Conservation (phyloP, 2,329 filamentous ascomycete species). For the Fusarium sp. region DNA sequence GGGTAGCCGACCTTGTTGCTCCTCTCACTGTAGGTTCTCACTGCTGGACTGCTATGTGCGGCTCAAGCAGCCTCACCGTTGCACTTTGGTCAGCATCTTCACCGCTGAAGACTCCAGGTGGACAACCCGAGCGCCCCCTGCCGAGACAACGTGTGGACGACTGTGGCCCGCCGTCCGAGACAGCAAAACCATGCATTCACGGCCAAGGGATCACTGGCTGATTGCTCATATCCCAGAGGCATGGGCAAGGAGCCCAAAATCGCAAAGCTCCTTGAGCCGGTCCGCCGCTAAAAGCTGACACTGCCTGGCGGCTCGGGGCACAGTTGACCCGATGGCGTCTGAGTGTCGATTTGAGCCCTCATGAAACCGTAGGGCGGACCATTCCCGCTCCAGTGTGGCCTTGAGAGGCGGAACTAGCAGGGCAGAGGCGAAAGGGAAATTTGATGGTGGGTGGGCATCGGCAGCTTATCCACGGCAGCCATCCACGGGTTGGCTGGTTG, state of each 20-base stretch:
- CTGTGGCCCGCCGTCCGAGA: conserved; percentile 2
- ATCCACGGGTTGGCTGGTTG: neutral
- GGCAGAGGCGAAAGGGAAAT: neutral
- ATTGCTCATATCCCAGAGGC: conserved; percentile 7
- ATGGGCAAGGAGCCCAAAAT: conserved; percentile 4
- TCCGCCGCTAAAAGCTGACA: conserved; percentile 32
- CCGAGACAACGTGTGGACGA: neutral
- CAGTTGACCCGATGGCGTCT: conserved; percentile 14
- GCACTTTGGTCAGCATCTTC: conserved; percentile 11
- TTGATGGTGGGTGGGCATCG: neutral
- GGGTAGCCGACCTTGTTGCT: neutral
- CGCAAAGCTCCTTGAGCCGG: conserved; percentile 3
- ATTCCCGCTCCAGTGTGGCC: neutral
- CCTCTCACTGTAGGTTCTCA: neutral
- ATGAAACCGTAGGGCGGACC: neutral
- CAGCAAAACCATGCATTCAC: neutral
- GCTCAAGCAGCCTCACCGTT: conserved; percentile 5
- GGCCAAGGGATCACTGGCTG: neutral
- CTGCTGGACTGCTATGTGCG: neutral
- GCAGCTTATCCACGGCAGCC: neutral
- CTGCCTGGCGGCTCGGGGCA: neutral
- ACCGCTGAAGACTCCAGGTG: conserved; percentile 15
- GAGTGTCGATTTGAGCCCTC: neutral
- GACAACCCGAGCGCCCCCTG: conserved; percentile 7
- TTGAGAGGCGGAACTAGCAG: neutral